Evolutionary conservation across 495 filamentous ascomycete genomes (phyloP).

Genomic region (Aspergillus bertholletiae): DNA sequence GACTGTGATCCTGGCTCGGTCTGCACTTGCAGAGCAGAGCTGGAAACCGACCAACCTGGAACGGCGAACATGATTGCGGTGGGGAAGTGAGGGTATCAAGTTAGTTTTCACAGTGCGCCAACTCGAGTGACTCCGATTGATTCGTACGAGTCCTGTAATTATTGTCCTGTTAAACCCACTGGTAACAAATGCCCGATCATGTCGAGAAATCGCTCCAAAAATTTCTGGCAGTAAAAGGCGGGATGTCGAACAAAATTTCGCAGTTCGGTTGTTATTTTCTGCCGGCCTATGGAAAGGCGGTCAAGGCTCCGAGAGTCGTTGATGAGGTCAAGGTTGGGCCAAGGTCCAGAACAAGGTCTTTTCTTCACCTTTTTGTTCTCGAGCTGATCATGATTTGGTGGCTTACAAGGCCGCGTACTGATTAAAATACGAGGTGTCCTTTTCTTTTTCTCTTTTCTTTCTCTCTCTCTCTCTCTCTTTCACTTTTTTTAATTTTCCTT

Average conservation of each 20-base stretch:
- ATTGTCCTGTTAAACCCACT: not conserved
- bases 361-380: not conserved
- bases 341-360: not conserved
- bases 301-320: not conserved
- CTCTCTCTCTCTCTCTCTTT: not conserved
- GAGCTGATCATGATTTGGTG: not conserved
- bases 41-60: slow-evolving; percentile 80
- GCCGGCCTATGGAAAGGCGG: not conserved
- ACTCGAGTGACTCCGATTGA: not conserved
- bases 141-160: no score
- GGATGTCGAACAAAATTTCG: not conserved
- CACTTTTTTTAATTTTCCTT: not conserved
- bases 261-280: slow-evolving; percentile 3
- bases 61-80: slow-evolving; percentile 78
- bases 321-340: not conserved
- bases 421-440: not conserved
- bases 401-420: not conserved
- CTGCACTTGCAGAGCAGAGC: slow-evolving; percentile 67
- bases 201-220: slow-evolving; percentile 8
- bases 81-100: not conserved
- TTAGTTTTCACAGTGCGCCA: not conserved
- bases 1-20: slow-evolving; percentile 33
- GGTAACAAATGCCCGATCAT: not conserved
- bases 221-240: slow-evolving; percentile 15
- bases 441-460: not conserved